These are phyloP conservation scores for Paulownia fortunei DNA, from an alignment of 257 asterid species.

Conservation along the genomic window DNA sequence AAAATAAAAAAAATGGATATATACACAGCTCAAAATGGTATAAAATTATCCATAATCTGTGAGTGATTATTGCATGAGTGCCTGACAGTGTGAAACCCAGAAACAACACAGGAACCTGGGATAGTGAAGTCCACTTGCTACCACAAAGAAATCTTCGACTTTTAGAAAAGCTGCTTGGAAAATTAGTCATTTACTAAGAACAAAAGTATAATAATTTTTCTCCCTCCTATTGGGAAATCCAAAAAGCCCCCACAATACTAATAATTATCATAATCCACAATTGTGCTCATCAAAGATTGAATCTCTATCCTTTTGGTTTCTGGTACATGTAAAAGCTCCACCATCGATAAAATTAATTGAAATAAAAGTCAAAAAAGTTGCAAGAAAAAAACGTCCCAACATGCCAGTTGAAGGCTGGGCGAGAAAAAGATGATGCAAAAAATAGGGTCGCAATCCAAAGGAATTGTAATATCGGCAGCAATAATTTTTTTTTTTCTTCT, in stretches of 20 bases:
- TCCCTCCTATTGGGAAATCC: slow-evolving; percentile 13
- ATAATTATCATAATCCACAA: too few relatives aligned
- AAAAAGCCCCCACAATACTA: too few relatives aligned
- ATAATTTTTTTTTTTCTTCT: too few relatives aligned
- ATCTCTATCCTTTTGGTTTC: too few relatives aligned
- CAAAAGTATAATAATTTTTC: neutral
- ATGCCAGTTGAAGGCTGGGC: slow-evolving; percentile 27
- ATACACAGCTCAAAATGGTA: too few relatives aligned
- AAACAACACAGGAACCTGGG: neutral
- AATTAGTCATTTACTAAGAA: neutral
- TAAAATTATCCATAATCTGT: too few relatives aligned
- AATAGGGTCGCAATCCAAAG: slow-evolving; percentile 35
- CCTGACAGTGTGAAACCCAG: neutral
- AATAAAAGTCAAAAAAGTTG: slow-evolving; percentile 57
- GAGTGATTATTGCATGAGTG: too few relatives aligned
- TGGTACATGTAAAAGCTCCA: slow-evolving; percentile 41
- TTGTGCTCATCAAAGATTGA: too few relatives aligned
- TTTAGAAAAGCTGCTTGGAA: slow-evolving; percentile 8
- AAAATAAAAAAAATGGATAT: too few relatives aligned
- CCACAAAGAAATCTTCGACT: slow-evolving; percentile 12
- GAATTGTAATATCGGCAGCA: too few relatives aligned
- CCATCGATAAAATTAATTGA: slow-evolving; percentile 36
- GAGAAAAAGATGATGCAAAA: neutral
- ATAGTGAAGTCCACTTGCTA: too few relatives aligned
- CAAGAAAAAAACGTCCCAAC: slow-evolving; percentile 50